Percentiles rank a stretch among this genome's conserved stretches.
Conservation (phyloP, 2,329 filamentous ascomycete species). For the Chalaropsis ovoidea region DNA sequence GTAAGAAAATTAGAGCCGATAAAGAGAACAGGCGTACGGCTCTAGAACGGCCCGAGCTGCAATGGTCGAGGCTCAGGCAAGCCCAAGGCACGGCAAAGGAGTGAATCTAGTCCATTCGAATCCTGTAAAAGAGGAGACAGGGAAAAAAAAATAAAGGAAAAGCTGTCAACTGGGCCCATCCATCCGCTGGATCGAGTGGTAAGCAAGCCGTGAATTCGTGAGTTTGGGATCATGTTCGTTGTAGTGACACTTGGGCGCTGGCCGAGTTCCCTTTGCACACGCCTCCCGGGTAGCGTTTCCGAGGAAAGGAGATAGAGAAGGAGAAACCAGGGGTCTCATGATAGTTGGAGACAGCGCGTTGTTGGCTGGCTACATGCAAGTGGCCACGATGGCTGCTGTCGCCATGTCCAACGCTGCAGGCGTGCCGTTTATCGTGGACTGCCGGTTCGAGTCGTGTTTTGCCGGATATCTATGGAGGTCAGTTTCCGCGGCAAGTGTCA, state of each 20-base stretch:
- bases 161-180: not conserved
- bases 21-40: conserved; percentile 11
- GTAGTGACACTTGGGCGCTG: not conserved
- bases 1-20: conserved; percentile 11
- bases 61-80: conserved; percentile 11
- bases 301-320: not conserved
- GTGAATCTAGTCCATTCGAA: conserved; percentile 8
- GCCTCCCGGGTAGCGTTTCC: not conserved
- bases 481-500: not conserved
- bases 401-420: not conserved
- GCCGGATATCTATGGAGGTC: not conserved
- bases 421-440: not conserved
- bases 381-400: not conserved
- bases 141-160: not conserved
- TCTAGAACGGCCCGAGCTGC: conserved; percentile 12
- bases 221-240: not conserved
- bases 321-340: not conserved
- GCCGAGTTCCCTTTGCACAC: not conserved
- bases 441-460: not conserved
- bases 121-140: conserved; percentile 7
- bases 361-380: not conserved
- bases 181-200: not conserved
- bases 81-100: conserved; percentile 7
- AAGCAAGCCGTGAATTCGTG: not conserved
- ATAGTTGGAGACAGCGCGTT: conserved; percentile 5